Evolutionary conservation across 768 basidiomycete genomes (phyloP), one percentile per base, ranked within the genome.

Genomic region (Trichaptum fuscoviolaceum): DNA sequence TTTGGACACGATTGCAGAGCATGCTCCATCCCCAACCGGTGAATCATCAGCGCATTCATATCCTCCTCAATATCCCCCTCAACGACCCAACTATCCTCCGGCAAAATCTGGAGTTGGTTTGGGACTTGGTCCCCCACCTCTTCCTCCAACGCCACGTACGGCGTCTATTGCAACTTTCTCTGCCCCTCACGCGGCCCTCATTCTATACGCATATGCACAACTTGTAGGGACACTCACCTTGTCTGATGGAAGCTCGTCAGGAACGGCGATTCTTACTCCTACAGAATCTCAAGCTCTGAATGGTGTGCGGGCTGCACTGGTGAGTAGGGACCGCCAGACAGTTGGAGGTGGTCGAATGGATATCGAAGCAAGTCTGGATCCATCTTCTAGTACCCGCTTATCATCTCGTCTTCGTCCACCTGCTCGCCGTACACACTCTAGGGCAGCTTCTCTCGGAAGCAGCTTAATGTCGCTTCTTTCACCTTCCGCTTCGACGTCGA

Each of bases 131-230:
- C 75, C 69, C 7, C 77, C 71, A 17, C 69, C 69, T 5, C 30
- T 63, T 6, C 42, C 66, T 20, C 65, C 63, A 62, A 66, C 73
- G 1, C 75, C 77, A 17, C 80, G 79, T 25, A 78, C 80, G 1
- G 80, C 84, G 5, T 81, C 79, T 66, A 74, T 81, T 20, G 77
- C 81, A 2, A 74, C 80, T 18, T 83, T 85, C 71, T 76, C 83
- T 35, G 75, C 80, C 25, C 75, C 82, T 2, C 85, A 85, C 66
- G 81, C 83, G 0, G 90, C 94, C 69, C 77, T 92, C 20, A 85
- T 95, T 23, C 83, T 95, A 1, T 95, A 95, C 75, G 87, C 93
- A 0, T 95, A 95, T 70, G 92, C 88, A 0, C 91, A 95, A 66
- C 82, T 95, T 35, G 65, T n/a, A n/a, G 36, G 62, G 52, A 30